These are phyloP conservation scores for Rhodomyrtus tomentosa DNA, from an alignment of 345 rosid genomes.

Conservation along the genomic window DNA sequence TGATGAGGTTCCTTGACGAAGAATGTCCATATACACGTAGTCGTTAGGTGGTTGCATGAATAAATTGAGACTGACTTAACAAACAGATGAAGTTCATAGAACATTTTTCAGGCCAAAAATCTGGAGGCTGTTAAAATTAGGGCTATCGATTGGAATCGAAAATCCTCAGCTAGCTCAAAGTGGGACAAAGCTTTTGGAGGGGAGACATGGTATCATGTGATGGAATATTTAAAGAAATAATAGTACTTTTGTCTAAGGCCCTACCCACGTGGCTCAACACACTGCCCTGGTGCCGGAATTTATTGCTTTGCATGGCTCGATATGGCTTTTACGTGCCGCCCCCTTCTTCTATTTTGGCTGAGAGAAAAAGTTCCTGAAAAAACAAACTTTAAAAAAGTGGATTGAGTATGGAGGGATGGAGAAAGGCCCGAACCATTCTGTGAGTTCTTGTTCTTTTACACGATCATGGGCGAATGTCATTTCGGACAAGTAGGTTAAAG, in stretches of 20 bases:
- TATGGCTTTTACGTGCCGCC: not conserved
- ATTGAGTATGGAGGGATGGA: not conserved
- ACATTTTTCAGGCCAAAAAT: not conserved
- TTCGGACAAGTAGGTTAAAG: not conserved
- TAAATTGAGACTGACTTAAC: not conserved
- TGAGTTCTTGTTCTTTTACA: not conserved
- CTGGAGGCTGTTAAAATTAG: not conserved
- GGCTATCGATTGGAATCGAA: not conserved
- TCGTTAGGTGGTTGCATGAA: not conserved
- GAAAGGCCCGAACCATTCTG: not conserved
- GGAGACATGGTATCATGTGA: not conserved
- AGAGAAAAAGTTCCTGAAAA: not conserved
- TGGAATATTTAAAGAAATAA: not conserved
- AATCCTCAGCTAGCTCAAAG: not conserved
- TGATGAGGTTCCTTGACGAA: not conserved
- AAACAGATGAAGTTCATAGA: not conserved
- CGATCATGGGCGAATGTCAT: not conserved
- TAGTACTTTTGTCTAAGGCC: not conserved
- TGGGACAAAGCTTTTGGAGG: not conserved
- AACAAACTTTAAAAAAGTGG: accelerated
- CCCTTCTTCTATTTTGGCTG: not conserved
- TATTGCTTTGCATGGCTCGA: not conserved
- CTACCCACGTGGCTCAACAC: not conserved
- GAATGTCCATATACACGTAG: not conserved
- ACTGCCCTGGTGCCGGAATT: not conserved